A percentile compares a stretch with the other conserved stretches of the same genome.
These are phyloP conservation scores for Knoxia roxburghii DNA, from an alignment of 257 asterid genomes.

Conservation along the genomic window DNA sequence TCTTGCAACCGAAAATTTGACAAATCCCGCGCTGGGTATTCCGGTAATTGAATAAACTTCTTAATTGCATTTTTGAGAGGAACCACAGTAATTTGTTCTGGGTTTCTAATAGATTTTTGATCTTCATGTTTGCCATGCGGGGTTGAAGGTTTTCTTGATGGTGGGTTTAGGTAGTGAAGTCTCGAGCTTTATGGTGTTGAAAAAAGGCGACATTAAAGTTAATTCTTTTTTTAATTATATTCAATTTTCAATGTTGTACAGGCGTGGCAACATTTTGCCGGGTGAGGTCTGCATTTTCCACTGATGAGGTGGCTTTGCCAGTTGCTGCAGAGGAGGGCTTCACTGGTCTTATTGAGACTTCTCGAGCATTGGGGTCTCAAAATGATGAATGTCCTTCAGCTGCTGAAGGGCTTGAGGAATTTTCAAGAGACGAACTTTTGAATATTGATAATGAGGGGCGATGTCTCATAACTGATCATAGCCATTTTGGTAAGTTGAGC, in stretches of 20 bases:
- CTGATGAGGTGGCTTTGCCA: constrained; percentile 77
- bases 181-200: background rate
- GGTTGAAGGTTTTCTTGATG: background rate
- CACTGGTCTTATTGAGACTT: constrained; percentile 62
- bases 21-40: constrained; percentile 84
- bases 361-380: constrained; percentile 34
- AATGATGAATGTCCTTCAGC: constrained; percentile 36
- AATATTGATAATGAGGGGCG: constrained; percentile 93
- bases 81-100: background rate
- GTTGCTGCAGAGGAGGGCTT: constrained; percentile 89
- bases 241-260: constrained; percentile 16
- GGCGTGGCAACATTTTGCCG: constrained; percentile 98
- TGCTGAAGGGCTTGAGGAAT: constrained; percentile 52
- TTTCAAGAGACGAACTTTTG: constrained; percentile 66
- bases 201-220: background rate
- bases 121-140: background rate
- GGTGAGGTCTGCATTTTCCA: constrained; percentile 69
- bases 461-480: constrained; percentile 83
- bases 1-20: constrained; percentile 80
- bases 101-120: background rate
- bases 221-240: background rate
- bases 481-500: constrained; percentile 66
- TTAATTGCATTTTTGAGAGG: background rate
- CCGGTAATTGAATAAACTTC: constrained; percentile 34
- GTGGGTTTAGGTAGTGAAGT: background rate